A percentile compares a stretch with the other conserved stretches of the same genome.
Conservation (phyloP, 2,329 filamentous ascomycete genomes). For the Didymellaceae sp. region DNA sequence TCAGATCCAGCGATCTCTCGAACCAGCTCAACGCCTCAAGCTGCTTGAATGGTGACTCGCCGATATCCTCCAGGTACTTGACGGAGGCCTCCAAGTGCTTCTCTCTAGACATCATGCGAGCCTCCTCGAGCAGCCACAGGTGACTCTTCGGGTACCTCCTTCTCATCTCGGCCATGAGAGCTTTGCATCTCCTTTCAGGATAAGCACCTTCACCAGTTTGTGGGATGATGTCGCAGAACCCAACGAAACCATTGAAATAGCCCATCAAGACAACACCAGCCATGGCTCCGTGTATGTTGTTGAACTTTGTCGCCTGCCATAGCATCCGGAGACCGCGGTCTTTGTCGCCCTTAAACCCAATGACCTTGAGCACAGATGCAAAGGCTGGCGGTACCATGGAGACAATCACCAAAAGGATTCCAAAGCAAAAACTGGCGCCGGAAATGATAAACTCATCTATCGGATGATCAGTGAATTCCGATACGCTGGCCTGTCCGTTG, state of each 20-base stretch:
- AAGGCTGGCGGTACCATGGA: conserved; percentile 93
- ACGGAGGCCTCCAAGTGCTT: conserved; percentile 72
- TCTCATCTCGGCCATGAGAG: conserved; percentile 76
- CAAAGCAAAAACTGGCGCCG: conserved; percentile 87
- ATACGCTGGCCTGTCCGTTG: conserved; percentile 62
- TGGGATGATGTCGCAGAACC: conserved; percentile 86
- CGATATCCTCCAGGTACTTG: conserved; percentile 65
- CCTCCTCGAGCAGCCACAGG: conserved; percentile 89
- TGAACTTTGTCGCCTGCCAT: conserved; percentile 85
- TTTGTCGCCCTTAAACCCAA: conserved; percentile 90
- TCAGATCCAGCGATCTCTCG: conserved; percentile 77
- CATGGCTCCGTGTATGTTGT: conserved; percentile 92
- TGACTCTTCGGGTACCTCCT: conserved; percentile 78
- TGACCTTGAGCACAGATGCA: conserved; percentile 81
- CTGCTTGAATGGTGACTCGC: conserved; percentile 80
- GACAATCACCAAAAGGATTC: conserved; percentile 83
- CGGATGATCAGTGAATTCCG: conserved; percentile 70
- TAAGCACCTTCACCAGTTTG: conserved; percentile 66
- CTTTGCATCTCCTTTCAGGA: conserved; percentile 70
- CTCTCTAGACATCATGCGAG: conserved; percentile 73
- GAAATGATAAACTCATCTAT: conserved; percentile 90
- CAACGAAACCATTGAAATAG: conserved; percentile 88
- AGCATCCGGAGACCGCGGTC: conserved; percentile 82
- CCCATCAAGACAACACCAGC: conserved; percentile 79
- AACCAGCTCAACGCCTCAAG: conserved; percentile 85